A percentile compares a stretch with the other conserved stretches of the same genome.
These are phyloP conservation scores for Hammondia hammondi DNA, from an alignment of 169 alveolate genomes.

Conservation along the genomic window DNA sequence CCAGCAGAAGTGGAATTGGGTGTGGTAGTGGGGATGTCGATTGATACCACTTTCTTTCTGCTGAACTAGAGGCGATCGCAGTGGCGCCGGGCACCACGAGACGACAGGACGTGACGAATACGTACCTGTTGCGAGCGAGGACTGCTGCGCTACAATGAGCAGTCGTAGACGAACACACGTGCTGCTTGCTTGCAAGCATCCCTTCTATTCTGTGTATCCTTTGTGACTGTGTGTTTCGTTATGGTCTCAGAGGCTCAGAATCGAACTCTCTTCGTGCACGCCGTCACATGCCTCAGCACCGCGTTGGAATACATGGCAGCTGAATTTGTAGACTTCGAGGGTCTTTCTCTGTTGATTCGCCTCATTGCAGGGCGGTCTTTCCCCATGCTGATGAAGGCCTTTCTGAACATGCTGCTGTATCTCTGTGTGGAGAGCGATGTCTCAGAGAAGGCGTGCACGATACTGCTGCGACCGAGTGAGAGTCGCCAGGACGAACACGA, in stretches of 20 bases:
- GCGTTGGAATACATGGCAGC: background rate
- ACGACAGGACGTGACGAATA: no score
- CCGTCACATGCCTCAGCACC: background rate
- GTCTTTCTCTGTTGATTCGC: slow-evolving; percentile 3
- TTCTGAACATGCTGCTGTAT: background rate
- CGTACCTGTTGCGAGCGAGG: no score
- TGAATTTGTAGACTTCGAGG: background rate
- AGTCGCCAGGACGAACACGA: background rate
- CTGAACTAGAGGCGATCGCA: no score
- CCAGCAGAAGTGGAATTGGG: no score
- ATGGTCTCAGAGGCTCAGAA: background rate
- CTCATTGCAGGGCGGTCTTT: background rate
- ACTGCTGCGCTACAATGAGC: background rate
- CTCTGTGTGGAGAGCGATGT: slow-evolving; percentile 7
- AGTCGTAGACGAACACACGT: background rate
- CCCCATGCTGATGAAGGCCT: background rate
- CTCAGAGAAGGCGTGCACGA: background rate
- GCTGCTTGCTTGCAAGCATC: no score
- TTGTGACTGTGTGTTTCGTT: background rate
- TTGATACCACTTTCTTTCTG: no score
- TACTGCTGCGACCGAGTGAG: background rate
- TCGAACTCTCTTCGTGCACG: slow-evolving; percentile 8
- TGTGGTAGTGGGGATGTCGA: no score
- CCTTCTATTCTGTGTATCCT: no score
- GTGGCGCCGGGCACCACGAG: no score